Evolutionary conservation across 2,329 filamentous ascomycete species (phyloP), one percentile per base, ranked within the genome.

Genomic region (Paecilomyces variotii): DNA sequence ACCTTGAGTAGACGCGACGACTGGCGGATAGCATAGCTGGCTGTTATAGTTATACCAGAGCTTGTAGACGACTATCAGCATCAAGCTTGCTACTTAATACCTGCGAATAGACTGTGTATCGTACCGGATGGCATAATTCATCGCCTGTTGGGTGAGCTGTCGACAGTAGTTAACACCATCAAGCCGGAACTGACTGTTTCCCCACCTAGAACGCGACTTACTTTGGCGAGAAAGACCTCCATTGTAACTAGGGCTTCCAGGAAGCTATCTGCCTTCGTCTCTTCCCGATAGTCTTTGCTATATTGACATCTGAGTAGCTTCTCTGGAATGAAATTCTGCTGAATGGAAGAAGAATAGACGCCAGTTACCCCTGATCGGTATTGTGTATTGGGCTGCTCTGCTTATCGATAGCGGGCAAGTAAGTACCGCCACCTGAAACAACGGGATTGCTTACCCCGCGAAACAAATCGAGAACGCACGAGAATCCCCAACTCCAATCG

Each of bases 51-150:
- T 64, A 97, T 87, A 55, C 91, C 91, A 19, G 91, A 92, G 55
- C 80, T 82, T n/a, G 1, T 4, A 26, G 53, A 14, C 14, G 27
- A 19, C 5, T 19, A 24, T 28, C 25, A 26, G 50, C 2, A 52
- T 9, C 3, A 12, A 5, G 10, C n/a, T 14, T 45, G n/a, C 14
- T 55, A 4, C 57, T 51, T 52, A 11, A 60, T 53, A 52, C 56
- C 6, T 34, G 27, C 2, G 25, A 49, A 26, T 30, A 27, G 11
- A 49, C 28, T 11, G 24, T 35, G 55, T 9, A 49, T 34, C 62
- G 56, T 70, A 76, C 74, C 89, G 82, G 67, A 97, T 92, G 71
- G 91, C 91, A 83, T 94, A 95, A 77, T 91, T 96, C 82, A 95
- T 87, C 55, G 90, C 90, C 77, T 95, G 90, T 65, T 87, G 82